These are phyloP conservation scores for Cordyceps fumosorosea DNA, from an alignment of 2,329 filamentous ascomycete genomes.

Conservation along the genomic window DNA sequence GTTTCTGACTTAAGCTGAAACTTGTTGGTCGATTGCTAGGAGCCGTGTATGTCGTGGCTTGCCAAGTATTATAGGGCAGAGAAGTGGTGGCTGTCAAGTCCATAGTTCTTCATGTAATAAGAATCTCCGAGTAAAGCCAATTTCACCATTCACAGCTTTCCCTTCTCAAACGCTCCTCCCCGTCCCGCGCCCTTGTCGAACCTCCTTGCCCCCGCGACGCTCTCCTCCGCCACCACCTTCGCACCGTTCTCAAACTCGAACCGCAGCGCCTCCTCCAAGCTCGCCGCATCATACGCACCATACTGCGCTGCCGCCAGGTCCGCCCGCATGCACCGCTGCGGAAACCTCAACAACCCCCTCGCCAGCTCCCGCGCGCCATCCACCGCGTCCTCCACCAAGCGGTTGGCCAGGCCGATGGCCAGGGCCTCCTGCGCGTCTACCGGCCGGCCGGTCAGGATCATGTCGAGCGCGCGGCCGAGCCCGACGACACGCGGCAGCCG, in stretches of 20 bases:
- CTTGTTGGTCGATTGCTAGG: too few relatives aligned
- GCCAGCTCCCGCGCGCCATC: constrained; percentile 43
- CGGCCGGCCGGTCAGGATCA: constrained; percentile 48
- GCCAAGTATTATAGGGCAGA: too few relatives aligned
- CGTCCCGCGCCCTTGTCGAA: constrained; percentile 14
- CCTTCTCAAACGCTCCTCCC: constrained; percentile 8
- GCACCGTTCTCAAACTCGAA: constrained; percentile 40
- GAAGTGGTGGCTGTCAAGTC: too few relatives aligned
- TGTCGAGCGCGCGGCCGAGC: constrained; percentile 46
- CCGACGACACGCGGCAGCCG: constrained; percentile 45
- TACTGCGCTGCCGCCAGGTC: constrained; percentile 45
- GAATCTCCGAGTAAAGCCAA: too few relatives aligned
- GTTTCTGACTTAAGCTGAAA: too few relatives aligned
- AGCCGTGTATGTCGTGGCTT: too few relatives aligned
- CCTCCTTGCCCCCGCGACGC: constrained; percentile 22
- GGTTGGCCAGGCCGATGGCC: constrained; percentile 44
- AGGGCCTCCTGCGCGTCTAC: constrained; percentile 44
- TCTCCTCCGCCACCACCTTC: constrained; percentile 36
- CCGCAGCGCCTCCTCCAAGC: constrained; percentile 43
- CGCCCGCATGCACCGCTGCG: constrained; percentile 44
- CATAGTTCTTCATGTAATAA: too few relatives aligned
- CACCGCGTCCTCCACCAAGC: constrained; percentile 43
- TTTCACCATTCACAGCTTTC: not conserved
- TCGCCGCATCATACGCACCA: constrained; percentile 39
- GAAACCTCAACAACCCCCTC: constrained; percentile 39